phyloP scores from a whole-genome alignment of 208 protist species.

The Kentomonas sorsogonicus region DNA sequence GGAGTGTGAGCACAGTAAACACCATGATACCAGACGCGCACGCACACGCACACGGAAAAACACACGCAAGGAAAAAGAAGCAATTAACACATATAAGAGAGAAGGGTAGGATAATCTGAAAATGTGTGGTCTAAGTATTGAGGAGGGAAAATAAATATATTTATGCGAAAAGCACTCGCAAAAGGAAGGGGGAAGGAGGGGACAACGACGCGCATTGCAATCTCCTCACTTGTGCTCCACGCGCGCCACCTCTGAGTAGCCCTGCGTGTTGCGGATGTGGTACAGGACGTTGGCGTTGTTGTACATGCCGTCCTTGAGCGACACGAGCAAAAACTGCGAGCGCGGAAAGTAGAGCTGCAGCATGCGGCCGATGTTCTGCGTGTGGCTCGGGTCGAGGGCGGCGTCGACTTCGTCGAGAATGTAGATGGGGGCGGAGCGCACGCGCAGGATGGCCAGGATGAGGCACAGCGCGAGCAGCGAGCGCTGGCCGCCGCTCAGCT shows the following conservation, averaged over 20 bases:
- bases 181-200: no score
- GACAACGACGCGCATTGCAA: no score
- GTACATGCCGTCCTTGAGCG: constrained; percentile 99
- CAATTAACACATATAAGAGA: no score
- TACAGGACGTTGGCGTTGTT: constrained; percentile 99
- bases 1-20: no score
- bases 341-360: constrained; percentile 95
- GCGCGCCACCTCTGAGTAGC: constrained; percentile 80
- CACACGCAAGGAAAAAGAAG: no score
- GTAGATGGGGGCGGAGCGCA: constrained; percentile 99
- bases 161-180: no score
- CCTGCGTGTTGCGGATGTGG: constrained; percentile 92
- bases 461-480: constrained; percentile 99
- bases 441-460: constrained; percentile 97
- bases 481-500: constrained; percentile 99
- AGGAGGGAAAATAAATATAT: no score
- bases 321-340: constrained; percentile 99
- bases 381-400: constrained; percentile 99
- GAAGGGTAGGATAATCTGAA: no score
- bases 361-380: constrained; percentile 98
- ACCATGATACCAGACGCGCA: no score
- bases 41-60: no score
- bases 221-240: constrained; percentile 44
- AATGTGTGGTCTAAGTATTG: no score
- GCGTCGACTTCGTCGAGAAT: constrained; percentile 99